These are phyloP conservation scores for Coprinopsis cinerea DNA, from an alignment of 768 basidiomycete genomes.

Conservation along the genomic window DNA sequence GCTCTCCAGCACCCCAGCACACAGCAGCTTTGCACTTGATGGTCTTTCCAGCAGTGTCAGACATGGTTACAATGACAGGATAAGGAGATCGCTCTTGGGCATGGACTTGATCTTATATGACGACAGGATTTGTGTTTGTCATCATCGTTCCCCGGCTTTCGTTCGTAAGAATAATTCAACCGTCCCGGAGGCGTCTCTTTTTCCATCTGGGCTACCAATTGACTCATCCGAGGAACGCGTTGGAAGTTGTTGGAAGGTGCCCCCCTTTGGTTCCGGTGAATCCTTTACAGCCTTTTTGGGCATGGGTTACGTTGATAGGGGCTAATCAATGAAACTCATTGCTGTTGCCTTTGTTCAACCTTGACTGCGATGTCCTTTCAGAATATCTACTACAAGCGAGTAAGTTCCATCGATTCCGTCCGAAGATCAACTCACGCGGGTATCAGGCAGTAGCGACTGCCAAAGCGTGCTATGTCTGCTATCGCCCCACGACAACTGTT, in stretches of 20 bases:
- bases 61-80: slow-evolving; percentile 42
- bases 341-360: neutral
- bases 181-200: neutral
- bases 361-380: slow-evolving; percentile 54
- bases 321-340: neutral
- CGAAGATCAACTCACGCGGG: slow-evolving; percentile 10
- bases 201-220: too few relatives aligned
- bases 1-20: slow-evolving; percentile 90
- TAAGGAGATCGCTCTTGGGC: too few relatives aligned
- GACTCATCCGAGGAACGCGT: too few relatives aligned
- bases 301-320: neutral
- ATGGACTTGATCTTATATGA: neutral
- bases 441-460: slow-evolving; percentile 70
- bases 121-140: neutral
- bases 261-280: too few relatives aligned
- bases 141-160: neutral
- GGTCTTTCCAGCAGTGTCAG: slow-evolving; percentile 66
- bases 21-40: slow-evolving; percentile 91
- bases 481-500: slow-evolving; percentile 74
- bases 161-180: slow-evolving; percentile 1
- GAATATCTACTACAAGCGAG: slow-evolving; percentile 88
- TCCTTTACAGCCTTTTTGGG: too few relatives aligned
- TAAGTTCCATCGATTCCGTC: slow-evolving; percentile 33
- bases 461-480: slow-evolving; percentile 74
- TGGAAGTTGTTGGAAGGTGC: too few relatives aligned